A percentile compares a stretch with the other conserved stretches of the same genome.
phyloP scores from a whole-genome alignment of 139 green algal species.

The Pseudopediastrum boryanum region DNA sequence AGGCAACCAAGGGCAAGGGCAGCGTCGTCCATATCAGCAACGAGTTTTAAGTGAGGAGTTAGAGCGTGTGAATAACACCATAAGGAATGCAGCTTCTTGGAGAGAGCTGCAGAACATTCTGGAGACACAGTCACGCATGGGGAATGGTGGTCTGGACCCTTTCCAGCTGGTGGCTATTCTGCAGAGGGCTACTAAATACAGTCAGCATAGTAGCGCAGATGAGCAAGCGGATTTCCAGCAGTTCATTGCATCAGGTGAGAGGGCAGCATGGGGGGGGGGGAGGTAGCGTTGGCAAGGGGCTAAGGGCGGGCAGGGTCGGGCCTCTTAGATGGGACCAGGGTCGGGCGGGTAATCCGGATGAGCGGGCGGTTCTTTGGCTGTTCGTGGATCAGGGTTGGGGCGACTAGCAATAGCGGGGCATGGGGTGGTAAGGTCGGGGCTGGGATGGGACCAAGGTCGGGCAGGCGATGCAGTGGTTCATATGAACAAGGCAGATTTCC shows the following conservation, averaged over 20 bases:
- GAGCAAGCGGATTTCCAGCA: slow-evolving; percentile 35
- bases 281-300: background rate
- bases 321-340: background rate
- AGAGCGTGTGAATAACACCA: slow-evolving; percentile 2
- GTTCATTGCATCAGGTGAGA: slow-evolving; percentile 34
- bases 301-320: background rate
- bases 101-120: slow-evolving; percentile 24
- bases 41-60: background rate
- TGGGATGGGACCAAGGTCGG: too few relatives aligned
- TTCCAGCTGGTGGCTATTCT: slow-evolving; percentile 41
- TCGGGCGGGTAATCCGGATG: background rate
- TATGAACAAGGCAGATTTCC: too few relatives aligned
- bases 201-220: background rate
- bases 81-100: background rate
- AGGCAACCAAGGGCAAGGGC: background rate
- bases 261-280: background rate
- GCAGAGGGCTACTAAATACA: background rate
- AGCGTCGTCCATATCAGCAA: too few relatives aligned
- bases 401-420: background rate
- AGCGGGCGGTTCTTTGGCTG: background rate
- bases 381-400: background rate
- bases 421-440: background rate
- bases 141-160: slow-evolving; percentile 10
- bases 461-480: too few relatives aligned
- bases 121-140: slow-evolving; percentile 32